phyloP scores from a whole-genome alignment of 208 protist genomes.

The Tritrichomonas foetus region DNA sequence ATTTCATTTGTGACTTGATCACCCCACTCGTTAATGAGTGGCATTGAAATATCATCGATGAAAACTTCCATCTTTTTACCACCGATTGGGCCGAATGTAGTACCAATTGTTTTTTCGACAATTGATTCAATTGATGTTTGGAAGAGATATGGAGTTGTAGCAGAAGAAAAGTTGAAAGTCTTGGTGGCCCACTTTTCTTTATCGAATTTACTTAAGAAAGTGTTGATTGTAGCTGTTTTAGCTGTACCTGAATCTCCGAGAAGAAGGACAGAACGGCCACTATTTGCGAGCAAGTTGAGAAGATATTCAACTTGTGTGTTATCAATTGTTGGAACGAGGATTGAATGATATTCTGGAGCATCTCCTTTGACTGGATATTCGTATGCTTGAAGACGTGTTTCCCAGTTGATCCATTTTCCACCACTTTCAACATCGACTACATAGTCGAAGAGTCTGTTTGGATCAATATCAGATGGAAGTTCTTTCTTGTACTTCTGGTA shows the following conservation, averaged over 20 bases:
- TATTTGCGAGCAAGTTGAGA: constrained; percentile 57
- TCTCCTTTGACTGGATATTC: not conserved
- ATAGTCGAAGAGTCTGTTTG: constrained; percentile 81
- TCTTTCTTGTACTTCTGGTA: constrained; percentile 54
- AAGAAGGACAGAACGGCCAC: constrained; percentile 58
- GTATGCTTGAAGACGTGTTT: not conserved
- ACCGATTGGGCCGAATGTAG: constrained; percentile 64
- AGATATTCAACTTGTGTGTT: constrained; percentile 83
- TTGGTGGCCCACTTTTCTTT: constrained; percentile 57
- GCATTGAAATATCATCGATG: constrained; percentile 75
- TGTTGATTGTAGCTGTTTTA: constrained; percentile 67
- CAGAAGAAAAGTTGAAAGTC: constrained; percentile 68
- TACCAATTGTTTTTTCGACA: constrained; percentile 66
- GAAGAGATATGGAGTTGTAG: constrained; percentile 67
- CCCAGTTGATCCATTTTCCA: not conserved
- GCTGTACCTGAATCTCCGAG: constrained; percentile 69
- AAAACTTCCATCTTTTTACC: constrained; percentile 64
- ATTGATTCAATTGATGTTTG: constrained; percentile 63
- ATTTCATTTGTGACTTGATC: constrained; percentile 73
- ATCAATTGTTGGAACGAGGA: constrained; percentile 89
- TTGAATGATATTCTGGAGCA: constrained; percentile 74
- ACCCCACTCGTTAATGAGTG: constrained; percentile 67
- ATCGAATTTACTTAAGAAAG: constrained; percentile 56
- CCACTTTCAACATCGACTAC: constrained; percentile 74
- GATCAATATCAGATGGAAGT: constrained; percentile 49